Evolutionary conservation across 371 early-diverging fungal species (phyloP).

Genomic region (Mortierella sp.): DNA sequence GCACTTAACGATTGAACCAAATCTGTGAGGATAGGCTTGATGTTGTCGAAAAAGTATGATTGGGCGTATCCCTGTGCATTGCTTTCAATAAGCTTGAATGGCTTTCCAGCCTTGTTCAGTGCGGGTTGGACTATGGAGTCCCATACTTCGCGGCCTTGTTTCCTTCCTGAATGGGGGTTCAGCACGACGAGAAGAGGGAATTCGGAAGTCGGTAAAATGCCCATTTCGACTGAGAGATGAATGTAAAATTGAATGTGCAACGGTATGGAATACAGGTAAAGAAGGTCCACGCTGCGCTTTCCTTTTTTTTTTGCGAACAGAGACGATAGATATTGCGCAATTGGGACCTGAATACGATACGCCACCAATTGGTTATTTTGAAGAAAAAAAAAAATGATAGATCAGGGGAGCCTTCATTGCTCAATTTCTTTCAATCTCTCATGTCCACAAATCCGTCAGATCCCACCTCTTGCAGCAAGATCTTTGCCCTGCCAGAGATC

Average conservation of each 20-base stretch:
- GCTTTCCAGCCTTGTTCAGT: constrained; percentile 26
- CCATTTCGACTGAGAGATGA: constrained; percentile 22
- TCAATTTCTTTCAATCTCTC: background rate
- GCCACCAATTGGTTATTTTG: too few relatives aligned
- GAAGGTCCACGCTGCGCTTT: background rate
- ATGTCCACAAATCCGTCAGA: background rate
- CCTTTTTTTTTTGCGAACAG: background rate
- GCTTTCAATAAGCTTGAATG: constrained; percentile 35
- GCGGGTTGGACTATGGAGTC: constrained; percentile 34
- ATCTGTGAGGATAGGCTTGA: constrained; percentile 46
- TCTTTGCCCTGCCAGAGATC: constrained; percentile 42
- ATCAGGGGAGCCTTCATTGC: background rate
- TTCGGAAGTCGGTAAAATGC: constrained; percentile 39
- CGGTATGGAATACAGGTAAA: background rate
- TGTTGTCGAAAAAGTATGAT: constrained; percentile 42
- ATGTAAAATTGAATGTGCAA: background rate
- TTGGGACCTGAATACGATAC: background rate
- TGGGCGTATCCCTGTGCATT: constrained; percentile 30
- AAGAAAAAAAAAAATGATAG: background rate
- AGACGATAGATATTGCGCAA: background rate
- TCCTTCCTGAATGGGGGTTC: constrained; percentile 45
- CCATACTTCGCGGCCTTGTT: constrained; percentile 27
- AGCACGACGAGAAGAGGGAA: constrained; percentile 50
- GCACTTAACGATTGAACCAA: constrained; percentile 43
- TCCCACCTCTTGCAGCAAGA: constrained; percentile 8